phyloP scores from a whole-genome alignment of 208 protist species.

The Trypanosoma melophagium region DNA sequence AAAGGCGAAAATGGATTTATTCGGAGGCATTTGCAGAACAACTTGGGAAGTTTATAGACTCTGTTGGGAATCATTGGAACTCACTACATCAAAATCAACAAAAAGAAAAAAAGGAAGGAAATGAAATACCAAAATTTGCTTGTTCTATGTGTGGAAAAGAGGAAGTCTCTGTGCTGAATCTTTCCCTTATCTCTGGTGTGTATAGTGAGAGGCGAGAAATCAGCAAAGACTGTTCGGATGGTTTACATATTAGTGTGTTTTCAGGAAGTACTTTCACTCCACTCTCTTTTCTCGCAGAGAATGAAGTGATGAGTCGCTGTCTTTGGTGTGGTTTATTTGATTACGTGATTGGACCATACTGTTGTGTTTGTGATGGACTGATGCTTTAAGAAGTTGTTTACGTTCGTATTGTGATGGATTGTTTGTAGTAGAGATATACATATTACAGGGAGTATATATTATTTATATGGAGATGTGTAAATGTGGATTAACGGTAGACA shows the following conservation, averaged over 20 bases:
- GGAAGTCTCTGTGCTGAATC: constrained; percentile 14
- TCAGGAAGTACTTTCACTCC: constrained; percentile 72
- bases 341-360: constrained; percentile 57
- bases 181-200: constrained; percentile 29
- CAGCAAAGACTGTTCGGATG: constrained; percentile 11
- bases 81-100: constrained; percentile 20
- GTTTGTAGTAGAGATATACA: too few relatives aligned
- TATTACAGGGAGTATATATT: too few relatives aligned
- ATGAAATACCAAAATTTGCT: constrained; percentile 23
- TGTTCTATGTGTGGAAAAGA: constrained; percentile 27
- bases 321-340: constrained; percentile 58
- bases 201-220: not conserved
- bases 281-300: constrained; percentile 55
- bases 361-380: constrained; percentile 74
- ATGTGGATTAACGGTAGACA: too few relatives aligned
- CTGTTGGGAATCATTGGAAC: constrained; percentile 37
- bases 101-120: not conserved
- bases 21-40: constrained; percentile 24
- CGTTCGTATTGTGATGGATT: too few relatives aligned
- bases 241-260: constrained; percentile 70
- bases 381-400: constrained; percentile 36
- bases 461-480: too few relatives aligned
- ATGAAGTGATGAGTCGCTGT: constrained; percentile 64
- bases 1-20: constrained; percentile 10
- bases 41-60: constrained; percentile 42